phyloP scores from a whole-genome alignment of 768 basidiomycete genomes.

The Nidularia sp. region DNA sequence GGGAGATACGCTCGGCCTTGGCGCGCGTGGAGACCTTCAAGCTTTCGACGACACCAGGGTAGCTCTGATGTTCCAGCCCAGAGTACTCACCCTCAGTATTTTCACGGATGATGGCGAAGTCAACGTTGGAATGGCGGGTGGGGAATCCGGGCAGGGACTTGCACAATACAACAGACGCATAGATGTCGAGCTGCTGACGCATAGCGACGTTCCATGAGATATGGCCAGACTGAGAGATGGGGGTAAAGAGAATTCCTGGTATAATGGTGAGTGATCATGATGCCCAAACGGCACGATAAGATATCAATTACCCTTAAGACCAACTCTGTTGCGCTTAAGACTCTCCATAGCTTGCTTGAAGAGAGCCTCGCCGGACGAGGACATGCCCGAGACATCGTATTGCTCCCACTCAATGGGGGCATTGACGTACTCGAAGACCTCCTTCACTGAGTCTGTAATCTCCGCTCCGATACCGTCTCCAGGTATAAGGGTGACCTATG shows the following conservation, averaged over 20 bases:
- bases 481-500: slow-evolving; percentile 91
- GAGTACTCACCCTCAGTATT: slow-evolving; percentile 99
- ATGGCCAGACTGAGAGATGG: slow-evolving; percentile 92
- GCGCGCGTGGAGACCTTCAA: slow-evolving; percentile 95
- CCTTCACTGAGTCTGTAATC: slow-evolving; percentile 97
- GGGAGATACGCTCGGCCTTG: slow-evolving; percentile 93
- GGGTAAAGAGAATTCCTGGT: slow-evolving; percentile 95
- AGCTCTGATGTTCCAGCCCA: slow-evolving; percentile 96
- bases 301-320: slow-evolving; percentile 78
- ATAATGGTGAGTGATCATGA: slow-evolving; percentile 5
- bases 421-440: slow-evolving; percentile 96
- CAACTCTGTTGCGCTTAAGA: slow-evolving; percentile 94
- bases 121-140: slow-evolving; percentile 94
- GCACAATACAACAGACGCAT: slow-evolving; percentile 97
- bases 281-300: neutral
- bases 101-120: slow-evolving; percentile 99
- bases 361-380: slow-evolving; percentile 87
- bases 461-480: slow-evolving; percentile 98
- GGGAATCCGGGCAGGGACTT: slow-evolving; percentile 96
- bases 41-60: slow-evolving; percentile 96
- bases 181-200: slow-evolving; percentile 99
- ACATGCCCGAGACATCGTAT: slow-evolving; percentile 96
- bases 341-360: slow-evolving; percentile 99
- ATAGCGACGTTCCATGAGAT: slow-evolving; percentile 99
- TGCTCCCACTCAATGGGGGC: slow-evolving; percentile 99